phyloP scores from a whole-genome alignment of 2,329 filamentous ascomycete species.

The Monilinia polystroma region DNA sequence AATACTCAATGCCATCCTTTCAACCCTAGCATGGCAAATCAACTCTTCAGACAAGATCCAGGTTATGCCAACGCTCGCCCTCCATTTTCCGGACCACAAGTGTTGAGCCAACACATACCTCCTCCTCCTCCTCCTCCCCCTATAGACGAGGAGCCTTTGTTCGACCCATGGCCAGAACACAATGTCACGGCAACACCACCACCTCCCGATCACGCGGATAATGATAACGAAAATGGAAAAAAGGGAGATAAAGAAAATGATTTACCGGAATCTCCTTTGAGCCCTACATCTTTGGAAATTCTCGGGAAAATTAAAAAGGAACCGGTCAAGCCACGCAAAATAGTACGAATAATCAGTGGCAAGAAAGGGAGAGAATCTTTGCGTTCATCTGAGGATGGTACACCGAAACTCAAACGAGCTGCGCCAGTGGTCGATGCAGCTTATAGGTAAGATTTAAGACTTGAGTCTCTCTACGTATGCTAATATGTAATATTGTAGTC shows the following conservation, averaged over 20 bases:
- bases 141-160: slow-evolving; percentile 14
- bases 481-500: slow-evolving; percentile 32
- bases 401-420: slow-evolving; percentile 39
- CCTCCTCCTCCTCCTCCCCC: slow-evolving; percentile 10
- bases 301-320: slow-evolving; percentile 33
- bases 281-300: slow-evolving; percentile 37
- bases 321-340: slow-evolving; percentile 25
- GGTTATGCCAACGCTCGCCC: slow-evolving; percentile 36
- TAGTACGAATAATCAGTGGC: slow-evolving; percentile 25
- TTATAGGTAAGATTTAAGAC: slow-evolving; percentile 39
- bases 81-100: slow-evolving; percentile 34
- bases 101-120: slow-evolving; percentile 20
- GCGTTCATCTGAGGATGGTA: slow-evolving; percentile 40
- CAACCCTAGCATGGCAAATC: slow-evolving; percentile 13
- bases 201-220: slow-evolving; percentile 9
- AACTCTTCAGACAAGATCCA: slow-evolving; percentile 36
- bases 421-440: slow-evolving; percentile 44
- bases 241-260: slow-evolving; percentile 9
- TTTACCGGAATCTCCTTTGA: slow-evolving; percentile 27
- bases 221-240: slow-evolving; percentile 15
- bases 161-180: slow-evolving; percentile 23
- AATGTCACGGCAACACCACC: slow-evolving; percentile 19
- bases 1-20: slow-evolving; percentile 27
- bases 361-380: slow-evolving; percentile 32
- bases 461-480: slow-evolving; percentile 27